phyloP scores from a whole-genome alignment of 768 basidiomycete genomes.

The Rhodotorula kratochvilovae region DNA sequence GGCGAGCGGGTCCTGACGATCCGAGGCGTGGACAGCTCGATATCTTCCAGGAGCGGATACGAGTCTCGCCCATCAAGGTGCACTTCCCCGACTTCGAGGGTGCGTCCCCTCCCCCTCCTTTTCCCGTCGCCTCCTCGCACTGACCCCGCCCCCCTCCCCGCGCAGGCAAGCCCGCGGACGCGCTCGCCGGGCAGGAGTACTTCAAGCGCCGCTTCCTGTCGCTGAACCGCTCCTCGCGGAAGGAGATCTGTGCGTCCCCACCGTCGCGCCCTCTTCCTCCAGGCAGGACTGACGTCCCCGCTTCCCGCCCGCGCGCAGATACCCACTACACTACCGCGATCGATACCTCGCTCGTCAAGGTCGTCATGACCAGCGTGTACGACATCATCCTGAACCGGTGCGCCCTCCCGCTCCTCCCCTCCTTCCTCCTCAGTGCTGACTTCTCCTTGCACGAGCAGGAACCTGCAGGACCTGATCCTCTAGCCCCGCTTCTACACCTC shows the following conservation, averaged over 20 bases:
- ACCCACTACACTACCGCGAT: constrained; percentile 41
- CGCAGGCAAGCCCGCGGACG: constrained; percentile 66
- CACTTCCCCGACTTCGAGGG: constrained; percentile 52
- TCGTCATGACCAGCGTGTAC: constrained; percentile 38
- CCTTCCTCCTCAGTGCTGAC: not conserved
- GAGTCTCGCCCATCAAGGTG: constrained; percentile 52
- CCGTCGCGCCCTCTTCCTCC: too few relatives aligned
- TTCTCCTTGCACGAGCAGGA: not conserved
- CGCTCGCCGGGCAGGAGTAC: constrained; percentile 80
- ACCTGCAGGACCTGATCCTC: not conserved
- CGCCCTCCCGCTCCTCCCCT: not conserved
- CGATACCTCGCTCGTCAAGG: constrained; percentile 41
- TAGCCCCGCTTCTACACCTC: too few relatives aligned
- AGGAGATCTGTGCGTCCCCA: constrained; percentile 37
- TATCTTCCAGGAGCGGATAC: constrained; percentile 67
- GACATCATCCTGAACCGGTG: constrained; percentile 23
- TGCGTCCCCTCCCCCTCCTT: constrained; percentile 2
- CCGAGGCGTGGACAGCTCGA: constrained; percentile 60
- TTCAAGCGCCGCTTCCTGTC: constrained; percentile 73
- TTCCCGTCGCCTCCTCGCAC: not conserved
- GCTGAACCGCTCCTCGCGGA: constrained; percentile 75
- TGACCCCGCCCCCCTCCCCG: too few relatives aligned
- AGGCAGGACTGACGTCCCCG: too few relatives aligned
- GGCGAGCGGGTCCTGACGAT: not conserved
- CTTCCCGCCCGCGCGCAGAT: constrained; percentile 19